Evolutionary conservation across 2,329 filamentous ascomycete genomes (phyloP), one percentile per base, ranked within the genome.

Genomic region (Leptographium procerum): DNA sequence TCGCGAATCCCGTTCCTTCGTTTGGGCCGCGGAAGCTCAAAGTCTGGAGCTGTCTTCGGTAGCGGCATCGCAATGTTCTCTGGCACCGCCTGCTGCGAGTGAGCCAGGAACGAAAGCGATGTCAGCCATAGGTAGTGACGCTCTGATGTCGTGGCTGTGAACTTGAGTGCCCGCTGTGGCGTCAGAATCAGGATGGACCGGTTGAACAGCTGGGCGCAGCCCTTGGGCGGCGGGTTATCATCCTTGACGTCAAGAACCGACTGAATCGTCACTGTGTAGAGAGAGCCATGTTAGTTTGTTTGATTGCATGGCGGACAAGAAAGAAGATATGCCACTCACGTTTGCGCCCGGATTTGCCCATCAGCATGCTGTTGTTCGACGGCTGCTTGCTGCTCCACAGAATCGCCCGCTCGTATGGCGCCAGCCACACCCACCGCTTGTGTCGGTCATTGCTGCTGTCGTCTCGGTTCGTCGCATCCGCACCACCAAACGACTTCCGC

Each of bases 311-410:
- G 28, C 16, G 19, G 33, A 56, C 5, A 28, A 3, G 45, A 19
- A 14, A 56, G 7, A 28, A 3, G 45, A 19, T 16, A 19, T 31
- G 45, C 11, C 59, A 84, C 91, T 85, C 80, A 96, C 92, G 75
- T 74, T 97, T 99, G 65, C 94, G 86, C 57, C 94, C 94, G 68
- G 87, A 88, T 77, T 97, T 99, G 64, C 94, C 94, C 78, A 97
- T 80, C 71, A 99, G 73, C 34, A 91, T 92, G 66, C 84, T 87
- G 34, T 91, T 91, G 65, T 86, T 90, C 11, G 86, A 89, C 19
- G 94, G 94, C 72, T 99, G 94, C 77, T 95, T 96, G 78, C 88
- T 95, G 72, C 92, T 96, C 94, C 94, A 99, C 71, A 99, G 89
- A 61, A 99, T 92, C 14, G 92, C 87, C 62, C 91, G 82, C 72